phyloP scores from a whole-genome alignment of 176 grass and related monocot genomes.

The Rhynchospora breviuscula region DNA sequence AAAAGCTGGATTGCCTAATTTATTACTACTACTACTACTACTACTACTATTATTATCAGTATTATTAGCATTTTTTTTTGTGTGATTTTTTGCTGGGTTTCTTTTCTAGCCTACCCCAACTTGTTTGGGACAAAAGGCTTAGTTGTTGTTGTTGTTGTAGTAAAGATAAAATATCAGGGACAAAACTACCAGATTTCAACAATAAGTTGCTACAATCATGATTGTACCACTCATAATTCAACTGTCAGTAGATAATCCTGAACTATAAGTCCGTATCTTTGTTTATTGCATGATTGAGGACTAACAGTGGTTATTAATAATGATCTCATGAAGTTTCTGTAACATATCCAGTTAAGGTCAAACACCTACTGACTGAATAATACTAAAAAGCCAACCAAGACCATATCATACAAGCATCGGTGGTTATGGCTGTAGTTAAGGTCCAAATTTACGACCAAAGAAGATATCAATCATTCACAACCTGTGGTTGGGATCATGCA shows the following conservation, averaged over 20 bases:
- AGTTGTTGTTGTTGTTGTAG: no score
- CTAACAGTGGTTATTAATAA: not conserved
- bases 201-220: not conserved
- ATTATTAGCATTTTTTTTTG: no score
- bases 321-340: not conserved
- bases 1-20: conserved; percentile 11
- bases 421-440: not conserved
- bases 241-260: not conserved
- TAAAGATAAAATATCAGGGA: not conserved
- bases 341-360: not conserved
- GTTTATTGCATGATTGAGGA: not conserved
- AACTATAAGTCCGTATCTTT: not conserved
- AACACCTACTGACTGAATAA: not conserved
- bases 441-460: not conserved
- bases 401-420: not conserved
- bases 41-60: no score
- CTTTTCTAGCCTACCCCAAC: no score
- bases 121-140: no score
- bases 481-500: not conserved
- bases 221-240: not conserved
- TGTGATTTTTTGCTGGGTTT: no score
- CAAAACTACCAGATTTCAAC: not conserved
- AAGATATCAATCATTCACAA: not conserved
- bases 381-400: not conserved
- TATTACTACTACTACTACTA: no score